phyloP scores from a whole-genome alignment of 225 moss, liverwort and hornwort genomes.

The Bryoerythrophyllum caledonicum region DNA sequence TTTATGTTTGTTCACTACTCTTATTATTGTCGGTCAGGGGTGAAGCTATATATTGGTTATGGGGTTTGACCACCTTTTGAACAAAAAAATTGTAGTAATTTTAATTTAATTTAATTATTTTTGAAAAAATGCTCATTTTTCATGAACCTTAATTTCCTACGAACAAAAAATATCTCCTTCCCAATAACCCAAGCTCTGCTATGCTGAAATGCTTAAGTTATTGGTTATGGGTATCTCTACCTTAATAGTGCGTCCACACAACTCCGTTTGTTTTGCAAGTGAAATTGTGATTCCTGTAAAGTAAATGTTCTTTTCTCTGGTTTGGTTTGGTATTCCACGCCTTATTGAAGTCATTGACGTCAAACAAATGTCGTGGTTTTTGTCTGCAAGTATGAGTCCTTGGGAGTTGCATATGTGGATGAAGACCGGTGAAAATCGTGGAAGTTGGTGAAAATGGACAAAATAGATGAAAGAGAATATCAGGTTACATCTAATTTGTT shows the following conservation, averaged over 20 bases:
- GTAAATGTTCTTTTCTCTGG: slow-evolving; percentile 2
- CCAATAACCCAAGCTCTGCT: too few species aligned
- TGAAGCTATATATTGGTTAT: too few species aligned
- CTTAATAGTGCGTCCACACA: background rate
- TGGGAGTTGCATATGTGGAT: slow-evolving; percentile 92
- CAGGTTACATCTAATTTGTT: slow-evolving; percentile 41
- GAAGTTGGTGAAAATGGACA: slow-evolving; percentile 89
- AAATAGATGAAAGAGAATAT: slow-evolving; percentile 80
- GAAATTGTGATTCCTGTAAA: background rate
- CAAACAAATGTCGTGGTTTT: slow-evolving; percentile 23
- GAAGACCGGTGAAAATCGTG: slow-evolving; percentile 61
- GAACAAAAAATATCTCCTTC: too few species aligned
- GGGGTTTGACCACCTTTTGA: too few species aligned
- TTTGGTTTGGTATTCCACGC: background rate
- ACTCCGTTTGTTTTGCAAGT: background rate
- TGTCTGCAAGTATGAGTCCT: slow-evolving; percentile 70
- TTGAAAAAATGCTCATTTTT: too few species aligned
- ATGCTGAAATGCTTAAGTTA: too few species aligned
- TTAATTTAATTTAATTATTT: too few species aligned
- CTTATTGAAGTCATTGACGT: background rate
- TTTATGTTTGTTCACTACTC: too few species aligned
- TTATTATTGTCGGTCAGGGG: too few species aligned
- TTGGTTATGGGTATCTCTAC: too few species aligned
- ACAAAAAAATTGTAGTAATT: too few species aligned
- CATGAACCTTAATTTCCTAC: too few species aligned